These are phyloP conservation scores for Vitellaria paradoxa DNA, from an alignment of 179 eudicot genomes.

Conservation along the genomic window DNA sequence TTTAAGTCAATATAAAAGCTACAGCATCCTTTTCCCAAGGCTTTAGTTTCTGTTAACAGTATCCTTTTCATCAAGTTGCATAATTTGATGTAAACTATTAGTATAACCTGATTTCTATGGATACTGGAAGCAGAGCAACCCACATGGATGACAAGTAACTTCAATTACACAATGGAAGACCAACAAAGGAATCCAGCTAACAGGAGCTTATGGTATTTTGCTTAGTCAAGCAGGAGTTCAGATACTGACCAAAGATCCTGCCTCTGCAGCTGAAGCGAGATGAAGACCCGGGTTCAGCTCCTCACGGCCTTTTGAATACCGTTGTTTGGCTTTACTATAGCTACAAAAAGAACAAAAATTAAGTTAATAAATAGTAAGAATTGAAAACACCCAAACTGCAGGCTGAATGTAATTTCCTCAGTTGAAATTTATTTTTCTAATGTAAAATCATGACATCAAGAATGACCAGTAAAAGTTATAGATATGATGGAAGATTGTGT, in stretches of 20 bases:
- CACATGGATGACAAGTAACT: background rate
- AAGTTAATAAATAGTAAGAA: background rate
- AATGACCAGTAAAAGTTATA: background rate
- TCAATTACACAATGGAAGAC: background rate
- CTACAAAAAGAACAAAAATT: slow-evolving; percentile 31
- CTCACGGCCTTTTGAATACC: slow-evolving; percentile 51
- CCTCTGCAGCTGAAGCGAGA: slow-evolving; percentile 97
- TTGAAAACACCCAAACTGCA: background rate
- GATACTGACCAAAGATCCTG: slow-evolving; percentile 88
- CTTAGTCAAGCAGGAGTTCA: slow-evolving; percentile 11
- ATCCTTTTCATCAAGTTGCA: background rate
- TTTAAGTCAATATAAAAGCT: background rate
- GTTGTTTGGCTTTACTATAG: slow-evolving; percentile 87
- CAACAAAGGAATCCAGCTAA: background rate
- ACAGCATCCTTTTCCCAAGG: background rate
- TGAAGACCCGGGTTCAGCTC: slow-evolving; percentile 76
- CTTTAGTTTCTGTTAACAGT: background rate
- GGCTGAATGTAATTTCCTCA: background rate
- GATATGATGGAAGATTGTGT: background rate
- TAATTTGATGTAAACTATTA: background rate
- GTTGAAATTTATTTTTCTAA: background rate
- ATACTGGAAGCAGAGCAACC: background rate
- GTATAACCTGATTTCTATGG: background rate
- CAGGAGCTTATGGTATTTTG: background rate
- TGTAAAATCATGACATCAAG: background rate